Conservation (phyloP, 1,284 basidiomycete species). For the Rhodotorula sp. region DNA sequence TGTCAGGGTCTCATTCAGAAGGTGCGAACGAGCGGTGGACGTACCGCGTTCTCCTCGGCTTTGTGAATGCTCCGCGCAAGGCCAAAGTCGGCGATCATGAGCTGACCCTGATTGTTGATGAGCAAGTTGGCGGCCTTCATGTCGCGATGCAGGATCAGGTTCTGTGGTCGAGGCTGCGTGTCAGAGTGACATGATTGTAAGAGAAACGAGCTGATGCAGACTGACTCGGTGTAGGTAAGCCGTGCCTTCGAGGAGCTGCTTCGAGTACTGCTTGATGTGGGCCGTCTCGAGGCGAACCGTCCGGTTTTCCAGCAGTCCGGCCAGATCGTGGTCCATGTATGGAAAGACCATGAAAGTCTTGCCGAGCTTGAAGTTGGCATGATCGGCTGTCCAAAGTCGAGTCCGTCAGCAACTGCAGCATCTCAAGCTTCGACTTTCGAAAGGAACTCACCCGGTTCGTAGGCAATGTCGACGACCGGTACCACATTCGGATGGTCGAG, state of each 20-base stretch:
- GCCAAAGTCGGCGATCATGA: constrained; percentile 95
- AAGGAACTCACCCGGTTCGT: constrained; percentile 49
- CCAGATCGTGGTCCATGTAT: constrained; percentile 99
- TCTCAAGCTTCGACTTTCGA: background rate
- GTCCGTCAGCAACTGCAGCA: background rate
- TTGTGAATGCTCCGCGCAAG: constrained; percentile 65
- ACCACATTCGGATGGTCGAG: constrained; percentile 83
- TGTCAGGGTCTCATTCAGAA: background rate
- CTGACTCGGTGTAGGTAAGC: constrained; percentile 88
- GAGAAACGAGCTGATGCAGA: constrained; percentile 12
- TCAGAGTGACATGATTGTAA: constrained; percentile 10
- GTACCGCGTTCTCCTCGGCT: constrained; percentile 29
- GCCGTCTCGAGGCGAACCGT: constrained; percentile 63
- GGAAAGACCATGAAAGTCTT: constrained; percentile 94
- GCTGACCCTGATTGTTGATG: constrained; percentile 76
- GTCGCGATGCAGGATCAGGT: constrained; percentile 93
- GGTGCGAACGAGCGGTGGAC: background rate
- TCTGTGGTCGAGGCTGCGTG: constrained; percentile 56
- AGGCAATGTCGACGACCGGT: constrained; percentile 87
- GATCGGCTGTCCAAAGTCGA: constrained; percentile 49
- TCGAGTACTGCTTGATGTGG: constrained; percentile 88
- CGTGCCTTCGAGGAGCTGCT: constrained; percentile 89
- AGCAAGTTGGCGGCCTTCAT: constrained; percentile 98
- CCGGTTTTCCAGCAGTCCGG: constrained; percentile 87
- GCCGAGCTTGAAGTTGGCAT: constrained; percentile 54